Evolutionary conservation across 2,329 filamentous ascomycete genomes (phyloP).

Genomic region (Emydomyces testavorans): DNA sequence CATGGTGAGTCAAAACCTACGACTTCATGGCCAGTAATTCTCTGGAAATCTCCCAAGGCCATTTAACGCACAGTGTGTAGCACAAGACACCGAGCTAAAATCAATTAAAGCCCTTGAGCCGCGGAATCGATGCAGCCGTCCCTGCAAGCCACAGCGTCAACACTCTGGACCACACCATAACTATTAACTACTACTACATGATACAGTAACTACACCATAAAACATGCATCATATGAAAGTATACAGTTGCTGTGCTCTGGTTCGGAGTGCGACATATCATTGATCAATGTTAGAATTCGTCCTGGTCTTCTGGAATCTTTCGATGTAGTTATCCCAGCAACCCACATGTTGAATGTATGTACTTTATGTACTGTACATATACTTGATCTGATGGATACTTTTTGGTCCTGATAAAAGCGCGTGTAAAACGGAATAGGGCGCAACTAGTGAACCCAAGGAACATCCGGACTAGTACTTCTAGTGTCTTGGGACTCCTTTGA

Average conservation of each 20-base stretch:
- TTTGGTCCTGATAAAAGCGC: background rate
- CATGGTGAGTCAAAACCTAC: no score
- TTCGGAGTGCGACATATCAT: background rate
- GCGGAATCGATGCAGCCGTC: background rate
- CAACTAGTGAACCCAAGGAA: no score
- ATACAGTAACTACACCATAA: no score
- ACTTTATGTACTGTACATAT: background rate
- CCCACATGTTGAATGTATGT: background rate
- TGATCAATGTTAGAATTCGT: no score
- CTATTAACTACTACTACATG: background rate
- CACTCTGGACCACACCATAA: background rate
- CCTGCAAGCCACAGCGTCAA: conserved; percentile 9
- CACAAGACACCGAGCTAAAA: conserved; percentile 4
- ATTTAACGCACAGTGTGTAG: background rate
- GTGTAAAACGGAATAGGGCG: no score
- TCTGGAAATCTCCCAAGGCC: background rate
- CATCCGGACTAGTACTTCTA: background rate
- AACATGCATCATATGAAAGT: background rate
- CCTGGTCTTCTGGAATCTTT: background rate
- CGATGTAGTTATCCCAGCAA: conserved; percentile 1
- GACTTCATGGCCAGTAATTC: background rate
- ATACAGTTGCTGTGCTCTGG: background rate
- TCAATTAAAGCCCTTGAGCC: conserved; percentile 1
- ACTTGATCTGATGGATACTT: background rate
- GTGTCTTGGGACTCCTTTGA: background rate